Percentiles rank a stretch among this genome's conserved stretches.
Conservation (phyloP, 164 flowering plant species). For the Macadamia tetraphylla region DNA sequence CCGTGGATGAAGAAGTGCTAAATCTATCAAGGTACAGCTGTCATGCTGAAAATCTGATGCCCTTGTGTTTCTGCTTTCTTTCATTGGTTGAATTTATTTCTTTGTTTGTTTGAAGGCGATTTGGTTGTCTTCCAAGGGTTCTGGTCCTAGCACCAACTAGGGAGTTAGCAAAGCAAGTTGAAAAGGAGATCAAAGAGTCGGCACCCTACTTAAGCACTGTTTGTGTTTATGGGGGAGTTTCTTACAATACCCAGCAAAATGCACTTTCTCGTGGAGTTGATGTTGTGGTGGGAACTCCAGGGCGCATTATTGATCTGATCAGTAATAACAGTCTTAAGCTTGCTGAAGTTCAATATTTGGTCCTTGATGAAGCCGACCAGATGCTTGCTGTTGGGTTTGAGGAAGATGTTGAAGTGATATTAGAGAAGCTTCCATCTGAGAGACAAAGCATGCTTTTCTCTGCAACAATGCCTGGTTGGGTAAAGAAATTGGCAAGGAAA, state of each 20-base stretch:
- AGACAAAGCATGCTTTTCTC: constrained; percentile 99
- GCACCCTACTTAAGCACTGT: constrained; percentile 89
- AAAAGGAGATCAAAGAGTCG: constrained; percentile 88
- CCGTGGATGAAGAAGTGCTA: constrained; percentile 40
- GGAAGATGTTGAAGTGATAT: constrained; percentile 86
- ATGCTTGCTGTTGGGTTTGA: constrained; percentile 99
- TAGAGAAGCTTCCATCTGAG: constrained; percentile 67
- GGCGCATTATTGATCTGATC: constrained; percentile 83
- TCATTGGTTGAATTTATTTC: not conserved
- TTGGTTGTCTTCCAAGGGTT: constrained; percentile 71
- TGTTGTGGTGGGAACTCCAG: constrained; percentile 99
- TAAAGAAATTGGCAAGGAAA: constrained; percentile 85
- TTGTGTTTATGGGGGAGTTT: constrained; percentile 97
- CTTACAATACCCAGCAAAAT: constrained; percentile 69
- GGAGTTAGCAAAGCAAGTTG: constrained; percentile 96
- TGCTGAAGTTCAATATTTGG: constrained; percentile 80
- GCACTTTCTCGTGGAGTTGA: constrained; percentile 93
- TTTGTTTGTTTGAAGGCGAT: constrained; percentile 39
- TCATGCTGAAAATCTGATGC: not conserved
- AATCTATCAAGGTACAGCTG: constrained; percentile 40
- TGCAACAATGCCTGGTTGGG: constrained; percentile 98
- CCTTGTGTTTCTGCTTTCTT: not conserved
- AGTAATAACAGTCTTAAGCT: constrained; percentile 64
- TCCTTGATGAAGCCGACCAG: constrained; percentile 98
- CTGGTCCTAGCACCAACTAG: constrained; percentile 92